These are phyloP conservation scores for Plasmodium reichenowi DNA, from an alignment of 169 alveolate genomes.

Conservation along the genomic window DNA sequence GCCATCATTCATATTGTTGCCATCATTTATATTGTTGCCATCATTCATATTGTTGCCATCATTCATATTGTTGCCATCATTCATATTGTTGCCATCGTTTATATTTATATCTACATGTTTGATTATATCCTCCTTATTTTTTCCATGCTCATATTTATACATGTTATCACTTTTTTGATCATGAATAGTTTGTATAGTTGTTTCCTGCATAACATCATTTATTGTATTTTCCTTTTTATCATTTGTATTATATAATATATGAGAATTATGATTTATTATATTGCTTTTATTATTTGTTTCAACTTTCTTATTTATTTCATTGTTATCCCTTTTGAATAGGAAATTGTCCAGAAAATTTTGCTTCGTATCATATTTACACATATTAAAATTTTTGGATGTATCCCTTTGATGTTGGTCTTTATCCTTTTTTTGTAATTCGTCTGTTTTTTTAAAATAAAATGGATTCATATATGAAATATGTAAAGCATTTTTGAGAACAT, in stretches of 20 bases:
- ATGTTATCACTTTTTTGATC: too few relatives aligned
- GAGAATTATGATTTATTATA: not conserved
- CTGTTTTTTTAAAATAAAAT: not conserved
- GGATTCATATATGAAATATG: slow-evolving; percentile 48
- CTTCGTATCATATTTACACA: slow-evolving; percentile 35
- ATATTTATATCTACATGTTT: not conserved
- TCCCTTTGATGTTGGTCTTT: slow-evolving; percentile 47
- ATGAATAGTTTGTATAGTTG: too few relatives aligned
- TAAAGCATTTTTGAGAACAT: slow-evolving; percentile 36
- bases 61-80: too few relatives aligned
- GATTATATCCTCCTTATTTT: too few relatives aligned
- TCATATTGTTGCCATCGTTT: not conserved
- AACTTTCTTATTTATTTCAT: not conserved
- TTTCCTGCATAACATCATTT: not conserved
- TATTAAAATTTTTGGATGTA: slow-evolving; percentile 44
- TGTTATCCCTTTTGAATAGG: not conserved
- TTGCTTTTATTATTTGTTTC: not conserved
- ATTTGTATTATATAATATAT: not conserved
- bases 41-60: too few relatives aligned
- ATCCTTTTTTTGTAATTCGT: not conserved
- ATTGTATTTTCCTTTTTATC: not conserved
- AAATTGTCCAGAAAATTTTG: slow-evolving; percentile 47
- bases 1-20: not conserved
- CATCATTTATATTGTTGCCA: too few relatives aligned
- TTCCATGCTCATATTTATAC: too few relatives aligned